These are phyloP conservation scores for Irpex sp. DNA, from an alignment of 1,284 basidiomycete genomes.

Conservation along the genomic window DNA sequence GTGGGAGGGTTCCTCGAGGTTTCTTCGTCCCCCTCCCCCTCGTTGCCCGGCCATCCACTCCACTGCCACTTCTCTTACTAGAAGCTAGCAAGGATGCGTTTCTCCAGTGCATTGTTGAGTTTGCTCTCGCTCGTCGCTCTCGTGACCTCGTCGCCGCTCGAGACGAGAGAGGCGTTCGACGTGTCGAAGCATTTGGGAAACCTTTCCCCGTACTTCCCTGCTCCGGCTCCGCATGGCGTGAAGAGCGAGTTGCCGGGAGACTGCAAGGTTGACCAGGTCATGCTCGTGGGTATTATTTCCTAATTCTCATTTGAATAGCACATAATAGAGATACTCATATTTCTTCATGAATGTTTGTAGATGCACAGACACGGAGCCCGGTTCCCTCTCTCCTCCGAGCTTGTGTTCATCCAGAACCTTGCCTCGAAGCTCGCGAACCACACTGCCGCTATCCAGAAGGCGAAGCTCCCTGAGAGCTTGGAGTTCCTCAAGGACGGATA, in stretches of 20 bases:
- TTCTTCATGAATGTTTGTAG: conserved; percentile 15
- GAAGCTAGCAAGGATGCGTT: conserved; percentile 1
- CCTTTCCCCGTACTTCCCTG: conserved; percentile 33
- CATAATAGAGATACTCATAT: not conserved
- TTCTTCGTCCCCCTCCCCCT: conserved; percentile 8
- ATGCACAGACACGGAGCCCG: conserved; percentile 40
- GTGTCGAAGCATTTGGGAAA: conserved; percentile 27
- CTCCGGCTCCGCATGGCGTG: conserved; percentile 24
- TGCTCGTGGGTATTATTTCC: conserved; percentile 26
- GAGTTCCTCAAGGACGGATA: conserved; percentile 39
- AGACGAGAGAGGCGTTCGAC: conserved; percentile 7
- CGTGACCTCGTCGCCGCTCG: not conserved
- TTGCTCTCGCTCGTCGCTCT: conserved; percentile 10
- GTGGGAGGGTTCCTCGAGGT: too few relatives aligned
- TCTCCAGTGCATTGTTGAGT: conserved; percentile 3
- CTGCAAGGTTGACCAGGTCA: conserved; percentile 38
- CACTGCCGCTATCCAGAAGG: conserved; percentile 23
- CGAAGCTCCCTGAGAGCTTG: conserved; percentile 29
- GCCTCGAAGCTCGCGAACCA: conserved; percentile 30
- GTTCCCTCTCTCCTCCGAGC: conserved; percentile 28
- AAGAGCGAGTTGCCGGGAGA: conserved; percentile 33
- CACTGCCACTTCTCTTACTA: too few relatives aligned
- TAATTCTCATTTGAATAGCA: too few relatives aligned
- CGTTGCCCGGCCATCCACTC: too few relatives aligned
- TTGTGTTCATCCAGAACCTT: conserved; percentile 30